Evolutionary conservation across 1,284 basidiomycete species (phyloP), one percentile per base, ranked within the genome.

Genomic region (Earliella scabrosa): DNA sequence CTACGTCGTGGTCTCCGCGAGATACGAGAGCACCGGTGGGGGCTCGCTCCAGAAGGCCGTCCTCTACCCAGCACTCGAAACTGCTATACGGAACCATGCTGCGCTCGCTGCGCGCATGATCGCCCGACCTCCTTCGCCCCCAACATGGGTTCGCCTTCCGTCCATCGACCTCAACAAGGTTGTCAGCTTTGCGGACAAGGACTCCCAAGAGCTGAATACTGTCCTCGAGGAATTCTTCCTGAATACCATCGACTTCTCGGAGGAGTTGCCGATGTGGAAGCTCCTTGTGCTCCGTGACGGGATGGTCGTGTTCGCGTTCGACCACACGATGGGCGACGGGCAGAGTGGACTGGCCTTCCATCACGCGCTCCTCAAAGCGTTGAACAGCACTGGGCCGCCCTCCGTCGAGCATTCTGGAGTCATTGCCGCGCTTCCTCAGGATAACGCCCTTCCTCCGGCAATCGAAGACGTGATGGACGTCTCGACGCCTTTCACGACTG

Each of bases 281-380:
- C 60, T 78, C 2, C 49, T 67, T 14, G 71, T 77, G 7, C 49
- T 74, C 20, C 53, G 54, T 16, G 70, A 73, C 41, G 68, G 69
- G 18, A 72, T 66, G 2, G 61, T 78, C 24, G 49, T 73, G 7
- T 75, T 77, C 53, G 70, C 69, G 14, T 77, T 68, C 54, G 71
- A 77, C 51, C 77, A 80, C 58, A 59, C 59, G 35, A 73, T 78
- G 36, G 75, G 73, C 1, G 77, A 79, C 49, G 77, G 76, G 2
- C 66, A 73, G 54, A 77, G 76, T 57, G 73, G 74, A 3, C 53
- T 73, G 27, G 73, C 75, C 0, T 76, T 79, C 49, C 76, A 78
- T 51, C 59, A 60, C 13, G 57, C 70, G 14, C 66, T 79, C 14
- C 60, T 75, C 9, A 31, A 54, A 4, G 71, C 74, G 2, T 63